These are phyloP conservation scores for Phytophthora uliginosa DNA, from an alignment of 352 stramenopile species.

Conservation along the genomic window DNA sequence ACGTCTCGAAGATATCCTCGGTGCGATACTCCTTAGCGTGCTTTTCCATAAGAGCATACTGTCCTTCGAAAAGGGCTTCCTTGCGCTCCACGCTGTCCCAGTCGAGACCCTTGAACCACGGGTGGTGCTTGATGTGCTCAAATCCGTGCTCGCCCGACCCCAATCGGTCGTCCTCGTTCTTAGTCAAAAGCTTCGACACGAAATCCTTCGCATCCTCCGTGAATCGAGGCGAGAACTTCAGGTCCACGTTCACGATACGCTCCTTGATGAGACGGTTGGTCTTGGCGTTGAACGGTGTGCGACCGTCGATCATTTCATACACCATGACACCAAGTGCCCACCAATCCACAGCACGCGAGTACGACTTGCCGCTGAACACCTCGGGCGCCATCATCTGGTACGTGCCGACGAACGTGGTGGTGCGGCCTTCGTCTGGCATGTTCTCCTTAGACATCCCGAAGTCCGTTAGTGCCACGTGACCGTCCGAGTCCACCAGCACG, in stretches of 20 bases:
- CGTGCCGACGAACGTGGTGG: conserved; percentile 93
- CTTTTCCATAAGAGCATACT: conserved; percentile 82
- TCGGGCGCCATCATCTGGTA: conserved; percentile 95
- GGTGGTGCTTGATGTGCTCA: conserved; percentile 88
- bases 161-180: conserved; percentile 93
- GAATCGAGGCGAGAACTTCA: conserved; percentile 87
- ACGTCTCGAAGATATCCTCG: conserved; percentile 87
- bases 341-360: conserved; percentile 92
- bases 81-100: conserved; percentile 82
- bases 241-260: conserved; percentile 84
- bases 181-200: conserved; percentile 93
- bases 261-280: conserved; percentile 90
- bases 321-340: conserved; percentile 91
- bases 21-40: conserved; percentile 87
- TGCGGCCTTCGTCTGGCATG: conserved; percentile 88
- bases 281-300: conserved; percentile 90
- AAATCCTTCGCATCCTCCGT: conserved; percentile 89
- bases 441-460: conserved; percentile 99
- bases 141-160: conserved; percentile 92
- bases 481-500: conserved; percentile 96
- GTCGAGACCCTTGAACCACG: conserved; percentile 90
- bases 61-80: conserved; percentile 71
- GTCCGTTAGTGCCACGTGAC: conserved; percentile 98
- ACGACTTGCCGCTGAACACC: conserved; percentile 89
- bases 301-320: conserved; percentile 92